phyloP scores from a whole-genome alignment of 352 stramenopile species.

The Globisporangium middletonii region DNA sequence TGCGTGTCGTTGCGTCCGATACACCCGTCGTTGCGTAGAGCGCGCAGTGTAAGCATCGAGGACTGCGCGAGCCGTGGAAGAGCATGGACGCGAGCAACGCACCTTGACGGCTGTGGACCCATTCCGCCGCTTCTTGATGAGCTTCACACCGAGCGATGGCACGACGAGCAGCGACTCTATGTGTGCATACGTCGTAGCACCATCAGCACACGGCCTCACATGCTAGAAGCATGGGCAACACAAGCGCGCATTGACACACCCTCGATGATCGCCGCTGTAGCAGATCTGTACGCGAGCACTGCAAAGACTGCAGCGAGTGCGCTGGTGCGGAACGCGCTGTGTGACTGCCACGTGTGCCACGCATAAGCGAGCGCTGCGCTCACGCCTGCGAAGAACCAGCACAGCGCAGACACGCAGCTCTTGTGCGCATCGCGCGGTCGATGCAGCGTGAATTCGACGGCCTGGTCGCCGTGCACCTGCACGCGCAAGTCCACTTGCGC shows the following conservation, averaged over 20 bases:
- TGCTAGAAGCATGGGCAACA: background rate
- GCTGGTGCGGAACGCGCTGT: background rate
- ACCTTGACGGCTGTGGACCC: conserved; percentile 28
- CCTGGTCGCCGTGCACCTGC: conserved; percentile 35
- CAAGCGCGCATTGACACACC: background rate
- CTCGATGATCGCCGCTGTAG: conserved; percentile 5
- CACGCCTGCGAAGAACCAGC: background rate
- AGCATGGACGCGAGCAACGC: background rate
- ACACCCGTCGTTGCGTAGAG: background rate
- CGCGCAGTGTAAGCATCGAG: background rate
- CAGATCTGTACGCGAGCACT: conserved; percentile 2
- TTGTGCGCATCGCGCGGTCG: background rate
- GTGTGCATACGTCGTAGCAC: background rate
- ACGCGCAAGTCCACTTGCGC: conserved; percentile 42
- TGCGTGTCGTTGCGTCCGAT: background rate
- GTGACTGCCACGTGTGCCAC: conserved; percentile 17
- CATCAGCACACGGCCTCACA: background rate
- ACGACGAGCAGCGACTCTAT: conserved; percentile 75
- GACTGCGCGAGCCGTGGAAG: background rate
- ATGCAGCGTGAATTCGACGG: conserved; percentile 51
- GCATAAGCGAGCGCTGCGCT: conserved; percentile 3
- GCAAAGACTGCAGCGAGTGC: background rate
- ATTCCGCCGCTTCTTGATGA: conserved; percentile 53
- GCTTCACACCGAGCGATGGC: conserved; percentile 63
- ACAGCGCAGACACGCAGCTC: background rate